These are phyloP conservation scores for Bimuria novae-zelandiae DNA, from an alignment of 2,329 filamentous ascomycete species.

Conservation along the genomic window DNA sequence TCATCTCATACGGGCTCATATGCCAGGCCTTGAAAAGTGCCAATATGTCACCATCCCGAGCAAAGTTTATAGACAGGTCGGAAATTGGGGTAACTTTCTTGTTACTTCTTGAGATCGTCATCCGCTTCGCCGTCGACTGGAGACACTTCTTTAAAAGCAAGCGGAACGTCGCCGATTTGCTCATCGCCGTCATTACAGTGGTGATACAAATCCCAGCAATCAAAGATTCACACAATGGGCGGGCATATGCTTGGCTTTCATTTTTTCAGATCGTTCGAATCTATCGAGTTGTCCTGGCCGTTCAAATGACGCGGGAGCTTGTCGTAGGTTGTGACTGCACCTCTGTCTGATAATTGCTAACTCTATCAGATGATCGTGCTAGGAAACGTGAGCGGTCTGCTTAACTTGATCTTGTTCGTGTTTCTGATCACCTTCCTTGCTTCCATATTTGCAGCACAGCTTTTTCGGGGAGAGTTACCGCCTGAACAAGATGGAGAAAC, in stretches of 20 bases:
- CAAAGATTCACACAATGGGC: slow-evolving; percentile 62
- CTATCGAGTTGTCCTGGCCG: slow-evolving; percentile 88
- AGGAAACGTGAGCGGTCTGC: slow-evolving; percentile 87
- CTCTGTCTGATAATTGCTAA: slow-evolving; percentile 23
- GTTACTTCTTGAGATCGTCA: slow-evolving; percentile 78
- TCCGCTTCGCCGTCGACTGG: slow-evolving; percentile 81
- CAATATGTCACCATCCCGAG: slow-evolving; percentile 67
- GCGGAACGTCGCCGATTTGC: slow-evolving; percentile 79
- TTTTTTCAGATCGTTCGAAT: slow-evolving; percentile 91
- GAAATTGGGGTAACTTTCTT: slow-evolving; percentile 78
- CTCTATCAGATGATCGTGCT: slow-evolving; percentile 68
- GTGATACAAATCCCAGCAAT: slow-evolving; percentile 86
- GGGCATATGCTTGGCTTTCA: slow-evolving; percentile 83
- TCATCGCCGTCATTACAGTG: slow-evolving; percentile 77
- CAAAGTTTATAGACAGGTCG: slow-evolving; percentile 68
- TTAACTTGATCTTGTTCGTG: slow-evolving; percentile 94
- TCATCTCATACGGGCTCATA: slow-evolving; percentile 82
- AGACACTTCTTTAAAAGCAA: slow-evolving; percentile 74
- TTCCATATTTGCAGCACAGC: slow-evolving; percentile 88
- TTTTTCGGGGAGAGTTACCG: slow-evolving; percentile 87
- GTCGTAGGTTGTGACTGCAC: slow-evolving; percentile 59
- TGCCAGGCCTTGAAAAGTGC: slow-evolving; percentile 78
- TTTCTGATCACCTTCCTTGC: slow-evolving; percentile 94
- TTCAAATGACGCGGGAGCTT: slow-evolving; percentile 84
- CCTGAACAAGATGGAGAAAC: slow-evolving; percentile 61